Conservation (phyloP, 129 eudicot genomes). For the Smallanthus sonchifolius region DNA sequence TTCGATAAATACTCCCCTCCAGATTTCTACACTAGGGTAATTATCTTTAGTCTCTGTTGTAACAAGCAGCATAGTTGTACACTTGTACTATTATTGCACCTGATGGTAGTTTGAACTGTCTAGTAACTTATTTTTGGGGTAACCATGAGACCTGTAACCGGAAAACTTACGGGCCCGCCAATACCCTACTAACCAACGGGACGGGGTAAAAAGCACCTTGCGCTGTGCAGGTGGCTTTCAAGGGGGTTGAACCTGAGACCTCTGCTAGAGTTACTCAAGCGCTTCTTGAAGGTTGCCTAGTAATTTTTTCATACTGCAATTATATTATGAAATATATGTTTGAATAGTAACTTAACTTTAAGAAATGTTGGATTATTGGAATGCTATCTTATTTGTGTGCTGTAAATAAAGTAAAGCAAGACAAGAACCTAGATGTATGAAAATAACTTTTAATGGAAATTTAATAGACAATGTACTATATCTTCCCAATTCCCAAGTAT, state of each 20-base stretch:
- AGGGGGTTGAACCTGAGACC: too few species aligned
- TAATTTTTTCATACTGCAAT: neutral
- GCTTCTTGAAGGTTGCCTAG: too few species aligned
- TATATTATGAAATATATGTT: neutral
- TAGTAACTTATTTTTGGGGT: neutral
- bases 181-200: too few species aligned
- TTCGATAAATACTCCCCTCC: slow-evolving; percentile 53
- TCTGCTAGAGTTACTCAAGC: too few species aligned
- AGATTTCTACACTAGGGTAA: slow-evolving; percentile 79
- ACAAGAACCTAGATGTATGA: neutral
- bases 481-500: neutral
- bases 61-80: neutral
- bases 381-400: neutral
- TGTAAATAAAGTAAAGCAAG: neutral
- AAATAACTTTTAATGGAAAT: neutral
- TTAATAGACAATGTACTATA: neutral
- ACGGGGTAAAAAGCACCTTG: too few species aligned
- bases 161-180: too few species aligned
- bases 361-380: neutral
- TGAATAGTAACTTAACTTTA: neutral
- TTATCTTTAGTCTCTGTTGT: slow-evolving; percentile 7
- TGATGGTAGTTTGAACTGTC: neutral
- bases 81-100: neutral
- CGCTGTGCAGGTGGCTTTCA: too few species aligned
- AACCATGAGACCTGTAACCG: too few species aligned